Percentiles rank a stretch among this genome's conserved stretches.
Conservation (phyloP, 371 early-diverging fungal genomes). For the Smittium culicis region DNA sequence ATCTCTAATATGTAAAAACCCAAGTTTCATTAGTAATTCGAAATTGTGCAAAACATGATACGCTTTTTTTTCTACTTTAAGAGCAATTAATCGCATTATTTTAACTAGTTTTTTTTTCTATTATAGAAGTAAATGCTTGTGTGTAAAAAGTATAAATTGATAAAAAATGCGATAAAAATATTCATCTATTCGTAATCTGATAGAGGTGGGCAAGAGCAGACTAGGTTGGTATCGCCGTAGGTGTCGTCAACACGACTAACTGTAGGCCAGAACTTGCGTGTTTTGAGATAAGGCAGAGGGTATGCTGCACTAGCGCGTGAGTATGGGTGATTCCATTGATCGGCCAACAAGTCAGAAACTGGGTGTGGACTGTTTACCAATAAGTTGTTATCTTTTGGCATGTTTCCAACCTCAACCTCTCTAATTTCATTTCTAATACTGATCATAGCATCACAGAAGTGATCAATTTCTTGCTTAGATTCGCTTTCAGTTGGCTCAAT, state of each 20-base stretch:
- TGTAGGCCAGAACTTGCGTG: constrained; percentile 92
- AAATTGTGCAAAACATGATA: background rate
- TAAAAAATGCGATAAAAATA: constrained; percentile 1
- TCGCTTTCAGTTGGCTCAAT: constrained; percentile 98
- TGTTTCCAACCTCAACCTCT: constrained; percentile 65
- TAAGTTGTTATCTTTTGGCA: constrained; percentile 69
- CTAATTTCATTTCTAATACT: constrained; percentile 81
- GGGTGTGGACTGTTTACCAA: constrained; percentile 84
- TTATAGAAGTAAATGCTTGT: constrained; percentile 2
- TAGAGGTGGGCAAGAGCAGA: constrained; percentile 65
- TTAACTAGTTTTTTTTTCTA: constrained; percentile 3
- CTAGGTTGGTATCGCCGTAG: constrained; percentile 83
- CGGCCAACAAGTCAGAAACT: constrained; percentile 50
- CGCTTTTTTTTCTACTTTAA: background rate
- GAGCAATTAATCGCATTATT: background rate
- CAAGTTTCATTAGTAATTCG: too few relatives aligned
- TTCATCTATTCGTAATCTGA: constrained; percentile 23
- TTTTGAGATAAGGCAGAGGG: constrained; percentile 63
- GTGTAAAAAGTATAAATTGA: background rate
- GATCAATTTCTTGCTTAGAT: constrained; percentile 77
- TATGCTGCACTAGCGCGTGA: constrained; percentile 76
- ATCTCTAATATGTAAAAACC: too few relatives aligned
- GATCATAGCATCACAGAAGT: constrained; percentile 95
- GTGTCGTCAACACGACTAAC: constrained; percentile 85
- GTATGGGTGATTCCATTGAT: constrained; percentile 74